phyloP scores from a whole-genome alignment of 148 eudicot genomes.

The Rhododendron ovatum region DNA sequence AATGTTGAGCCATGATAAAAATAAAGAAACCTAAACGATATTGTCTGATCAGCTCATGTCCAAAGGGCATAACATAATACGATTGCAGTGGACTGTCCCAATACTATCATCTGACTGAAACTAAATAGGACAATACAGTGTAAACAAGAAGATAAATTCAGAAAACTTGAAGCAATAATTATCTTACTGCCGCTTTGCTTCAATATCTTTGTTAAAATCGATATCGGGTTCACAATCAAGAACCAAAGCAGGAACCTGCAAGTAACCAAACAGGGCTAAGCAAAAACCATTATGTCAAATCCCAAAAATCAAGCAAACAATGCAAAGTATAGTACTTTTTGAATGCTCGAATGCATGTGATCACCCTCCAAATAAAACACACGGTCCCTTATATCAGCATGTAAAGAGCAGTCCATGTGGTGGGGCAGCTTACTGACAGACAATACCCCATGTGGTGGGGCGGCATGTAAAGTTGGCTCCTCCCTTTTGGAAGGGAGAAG shows the following conservation, averaged over 20 bases:
- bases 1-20: neutral
- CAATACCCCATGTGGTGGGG: constrained; percentile 31
- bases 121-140: neutral
- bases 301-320: neutral
- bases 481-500: constrained; percentile 70
- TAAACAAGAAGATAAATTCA: neutral
- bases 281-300: neutral
- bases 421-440: constrained; percentile 62
- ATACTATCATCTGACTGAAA: too few relatives aligned
- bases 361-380: constrained; percentile 79
- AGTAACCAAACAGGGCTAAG: constrained; percentile 2
- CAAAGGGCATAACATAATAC: neutral
- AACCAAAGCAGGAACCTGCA: constrained; percentile 87
- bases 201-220: constrained; percentile 77
- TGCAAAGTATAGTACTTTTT: neutral
- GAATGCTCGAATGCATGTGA: constrained; percentile 86
- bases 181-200: constrained; percentile 85
- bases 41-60: neutral
- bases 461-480: constrained; percentile 25
- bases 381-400: constrained; percentile 73
- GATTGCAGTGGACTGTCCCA: neutral
- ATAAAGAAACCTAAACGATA: neutral
- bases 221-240: constrained; percentile 90
- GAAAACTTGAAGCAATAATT: neutral
- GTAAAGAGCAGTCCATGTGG: constrained; percentile 43